Evolutionary conservation across 306 rosid species (phyloP).

Genomic region (Acacia acuminata): DNA sequence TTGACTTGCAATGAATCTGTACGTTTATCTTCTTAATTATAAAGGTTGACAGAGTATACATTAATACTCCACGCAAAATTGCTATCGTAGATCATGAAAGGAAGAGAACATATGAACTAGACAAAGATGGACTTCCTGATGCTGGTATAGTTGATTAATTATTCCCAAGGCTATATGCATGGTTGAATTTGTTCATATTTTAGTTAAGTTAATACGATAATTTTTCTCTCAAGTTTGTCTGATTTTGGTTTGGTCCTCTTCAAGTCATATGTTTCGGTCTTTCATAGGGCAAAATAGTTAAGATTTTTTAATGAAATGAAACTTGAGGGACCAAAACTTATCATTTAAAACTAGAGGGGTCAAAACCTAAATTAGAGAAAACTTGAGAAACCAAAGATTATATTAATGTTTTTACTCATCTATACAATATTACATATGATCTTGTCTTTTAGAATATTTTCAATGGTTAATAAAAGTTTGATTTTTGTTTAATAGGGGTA

Average conservation of each 20-base stretch:
- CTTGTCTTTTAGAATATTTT: neutral
- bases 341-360: too few species aligned
- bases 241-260: too few species aligned
- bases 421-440: neutral
- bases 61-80: slow-evolving; percentile 62
- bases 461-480: neutral
- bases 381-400: too few species aligned
- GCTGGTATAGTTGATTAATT: slow-evolving; percentile 49
- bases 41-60: slow-evolving; percentile 73
- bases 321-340: too few species aligned
- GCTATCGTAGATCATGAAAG: slow-evolving; percentile 82
- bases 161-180: neutral
- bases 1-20: slow-evolving; percentile 1
- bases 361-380: too few species aligned
- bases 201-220: too few species aligned
- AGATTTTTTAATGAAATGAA: too few species aligned
- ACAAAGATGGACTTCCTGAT: slow-evolving; percentile 84
- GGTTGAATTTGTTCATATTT: neutral
- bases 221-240: too few species aligned
- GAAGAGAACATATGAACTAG: slow-evolving; percentile 69
- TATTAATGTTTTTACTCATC: too few species aligned
- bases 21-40: slow-evolving; percentile 19
- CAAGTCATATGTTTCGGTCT: too few species aligned
- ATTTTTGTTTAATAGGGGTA: slow-evolving; percentile 50
- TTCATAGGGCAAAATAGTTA: too few species aligned